Evolutionary conservation across 169 alveolate genomes (phyloP), one percentile per base, ranked within the genome.

Genomic region (Eimeria necatrix): DNA sequence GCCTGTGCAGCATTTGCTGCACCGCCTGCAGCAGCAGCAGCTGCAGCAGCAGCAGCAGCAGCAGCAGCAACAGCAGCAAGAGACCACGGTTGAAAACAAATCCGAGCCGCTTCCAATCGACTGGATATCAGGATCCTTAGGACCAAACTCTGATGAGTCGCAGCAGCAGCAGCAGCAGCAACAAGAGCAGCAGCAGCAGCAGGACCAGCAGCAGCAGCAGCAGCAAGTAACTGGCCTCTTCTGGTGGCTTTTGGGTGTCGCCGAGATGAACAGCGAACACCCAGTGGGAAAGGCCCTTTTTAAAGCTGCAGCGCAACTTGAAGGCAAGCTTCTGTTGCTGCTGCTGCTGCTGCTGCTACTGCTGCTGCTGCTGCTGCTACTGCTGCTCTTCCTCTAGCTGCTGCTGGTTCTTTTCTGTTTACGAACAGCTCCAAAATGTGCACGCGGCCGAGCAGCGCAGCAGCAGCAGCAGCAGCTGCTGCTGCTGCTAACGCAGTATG

Each of bases 241-340:
- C 51, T 88, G 94, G 94, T 88, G 85, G 80, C 85, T 88, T 5
- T 5, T 88, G 49, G 94, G 71, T 1, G 59, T 86, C 10, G 91
- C 61, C 2, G 94, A 88, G 61, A 6, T 46, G 49, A 24, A 20
- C 61, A 88, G 94, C 74, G 94, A 88, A 92, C 94, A 88, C 51
- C 94, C 94, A n/a, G 22, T 88, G 32, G 94, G 91, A 2, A 16
- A 20, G 51, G 94, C 91, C 68, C 18, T 83, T 24, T 14, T 24
- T 9, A 51, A 14, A 8, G 9, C n/a, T 24, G 41, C 14, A 18
- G 9, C n/a, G 88, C n/a, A 14, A 10, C 14, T 78, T 49, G 46
- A n/a, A 64, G n/a, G 53, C 24, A 22, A 16, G 89, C 24, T 14
- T 0, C 41, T 32, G 41, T 2, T 32, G 41, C 41, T 32, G 41